These are phyloP conservation scores for Penicillium herquei DNA, from an alignment of 495 filamentous ascomycete species.

Conservation along the genomic window DNA sequence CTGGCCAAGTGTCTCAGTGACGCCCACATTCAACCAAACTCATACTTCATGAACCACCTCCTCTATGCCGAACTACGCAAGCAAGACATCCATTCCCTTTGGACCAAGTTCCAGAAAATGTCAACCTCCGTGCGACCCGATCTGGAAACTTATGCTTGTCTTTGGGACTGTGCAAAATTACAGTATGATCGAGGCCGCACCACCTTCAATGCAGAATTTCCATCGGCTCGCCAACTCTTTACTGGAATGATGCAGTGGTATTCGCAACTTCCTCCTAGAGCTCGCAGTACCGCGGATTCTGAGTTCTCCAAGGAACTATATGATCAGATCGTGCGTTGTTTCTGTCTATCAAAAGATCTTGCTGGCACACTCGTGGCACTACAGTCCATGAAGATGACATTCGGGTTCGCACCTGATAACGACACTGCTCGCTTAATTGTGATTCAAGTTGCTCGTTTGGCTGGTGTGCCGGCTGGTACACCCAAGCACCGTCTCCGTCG, in stretches of 20 bases:
- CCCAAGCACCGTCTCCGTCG: constrained; percentile 44
- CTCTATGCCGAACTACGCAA: constrained; percentile 58
- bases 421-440: constrained; percentile 50
- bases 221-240: constrained; percentile 55
- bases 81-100: constrained; percentile 50
- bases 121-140: constrained; percentile 55
- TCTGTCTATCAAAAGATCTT: constrained; percentile 54
- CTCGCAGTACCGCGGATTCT: constrained; percentile 20
- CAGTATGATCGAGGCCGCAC: constrained; percentile 47
- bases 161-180: constrained; percentile 61
- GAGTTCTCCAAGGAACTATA: constrained; percentile 54
- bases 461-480: constrained; percentile 38
- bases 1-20: constrained; percentile 56
- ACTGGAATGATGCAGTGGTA: constrained; percentile 59
- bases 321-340: constrained; percentile 55
- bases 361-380: constrained; percentile 61
- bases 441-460: constrained; percentile 49
- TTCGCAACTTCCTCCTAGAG: constrained; percentile 29
- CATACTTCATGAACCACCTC: constrained; percentile 74
- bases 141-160: constrained; percentile 65
- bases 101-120: constrained; percentile 54
- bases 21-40: constrained; percentile 62
- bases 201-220: constrained; percentile 35
- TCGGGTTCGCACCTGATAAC: constrained; percentile 53
- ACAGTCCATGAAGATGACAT: constrained; percentile 51